phyloP scores from a whole-genome alignment of 495 filamentous ascomycete genomes.

The Xylaria grammica region DNA sequence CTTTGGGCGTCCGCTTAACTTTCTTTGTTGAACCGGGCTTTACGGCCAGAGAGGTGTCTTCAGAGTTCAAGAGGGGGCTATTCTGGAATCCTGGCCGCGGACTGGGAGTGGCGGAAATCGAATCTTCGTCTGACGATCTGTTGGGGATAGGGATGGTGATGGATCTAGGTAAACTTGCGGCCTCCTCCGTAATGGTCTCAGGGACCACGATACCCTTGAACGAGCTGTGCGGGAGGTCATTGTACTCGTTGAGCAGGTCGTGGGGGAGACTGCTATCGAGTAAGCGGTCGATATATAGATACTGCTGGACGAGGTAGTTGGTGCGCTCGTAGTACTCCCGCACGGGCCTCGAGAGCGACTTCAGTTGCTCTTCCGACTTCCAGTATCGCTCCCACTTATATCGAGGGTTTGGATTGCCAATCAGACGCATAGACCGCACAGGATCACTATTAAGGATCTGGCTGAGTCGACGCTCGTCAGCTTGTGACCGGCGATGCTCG shows the following conservation, averaged over 20 bases:
- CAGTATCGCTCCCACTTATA: slow-evolving; percentile 79
- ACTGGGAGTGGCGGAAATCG: slow-evolving; percentile 24
- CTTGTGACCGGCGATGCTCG: slow-evolving; percentile 38
- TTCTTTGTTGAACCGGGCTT: slow-evolving; percentile 39
- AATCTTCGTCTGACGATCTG: slow-evolving; percentile 1
- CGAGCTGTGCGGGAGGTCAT: slow-evolving; percentile 50
- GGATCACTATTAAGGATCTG: slow-evolving; percentile 66
- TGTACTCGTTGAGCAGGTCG: slow-evolving; percentile 86
- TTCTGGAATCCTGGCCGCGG: slow-evolving; percentile 17
- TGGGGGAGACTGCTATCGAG: slow-evolving; percentile 88
- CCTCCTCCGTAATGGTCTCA: slow-evolving; percentile 60
- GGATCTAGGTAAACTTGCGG: slow-evolving; percentile 24
- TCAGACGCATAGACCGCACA: slow-evolving; percentile 78
- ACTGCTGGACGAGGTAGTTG: slow-evolving; percentile 83
- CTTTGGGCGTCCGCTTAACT: slow-evolving; percentile 78
- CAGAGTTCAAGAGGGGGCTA: slow-evolving; percentile 27
- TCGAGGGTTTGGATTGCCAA: slow-evolving; percentile 75
- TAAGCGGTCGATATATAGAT: slow-evolving; percentile 89
- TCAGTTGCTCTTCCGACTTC: slow-evolving; percentile 70
- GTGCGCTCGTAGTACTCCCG: slow-evolving; percentile 83
- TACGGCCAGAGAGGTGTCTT: slow-evolving; percentile 27
- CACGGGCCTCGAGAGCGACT: slow-evolving; percentile 67
- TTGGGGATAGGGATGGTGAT: slow-evolving; percentile 9
- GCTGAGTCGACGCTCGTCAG: slow-evolving; percentile 56
- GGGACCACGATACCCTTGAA: slow-evolving; percentile 57